phyloP scores from a whole-genome alignment of 768 basidiomycete genomes.

The Coprinellus aureogranulatus region DNA sequence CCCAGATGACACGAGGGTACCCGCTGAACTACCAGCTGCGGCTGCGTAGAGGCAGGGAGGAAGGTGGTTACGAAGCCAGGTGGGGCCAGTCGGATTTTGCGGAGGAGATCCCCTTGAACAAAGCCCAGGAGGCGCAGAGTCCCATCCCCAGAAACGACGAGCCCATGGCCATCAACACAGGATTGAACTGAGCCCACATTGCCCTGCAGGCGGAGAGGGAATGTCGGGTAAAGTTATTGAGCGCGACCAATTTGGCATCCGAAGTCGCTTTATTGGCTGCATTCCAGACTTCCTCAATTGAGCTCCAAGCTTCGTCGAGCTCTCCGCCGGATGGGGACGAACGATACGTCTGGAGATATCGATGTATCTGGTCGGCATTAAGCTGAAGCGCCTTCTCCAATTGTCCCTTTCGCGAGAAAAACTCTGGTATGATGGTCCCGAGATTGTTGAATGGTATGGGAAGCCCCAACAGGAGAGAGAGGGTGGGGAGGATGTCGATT shows the following conservation, averaged over 20 bases:
- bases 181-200: constrained; percentile 95
- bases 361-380: constrained; percentile 73
- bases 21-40: constrained; percentile 37
- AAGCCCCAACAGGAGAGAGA: constrained; percentile 86
- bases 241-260: constrained; percentile 36
- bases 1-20: too few species aligned
- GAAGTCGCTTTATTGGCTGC: constrained; percentile 41
- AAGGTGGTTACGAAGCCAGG: constrained; percentile 36
- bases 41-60: constrained; percentile 30
- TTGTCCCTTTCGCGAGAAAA: constrained; percentile 62
- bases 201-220: constrained; percentile 72
- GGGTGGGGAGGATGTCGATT: constrained; percentile 87
- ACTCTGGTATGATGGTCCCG: constrained; percentile 86
- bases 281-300: constrained; percentile 15
- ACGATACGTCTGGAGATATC: constrained; percentile 77
- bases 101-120: constrained; percentile 48
- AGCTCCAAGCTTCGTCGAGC: constrained; percentile 61
- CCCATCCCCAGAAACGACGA: constrained; percentile 58
- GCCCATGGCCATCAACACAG: constrained; percentile 72
- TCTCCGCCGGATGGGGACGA: constrained; percentile 67
- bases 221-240: constrained; percentile 53
- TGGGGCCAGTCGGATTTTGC: constrained; percentile 38
- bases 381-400: constrained; percentile 62
- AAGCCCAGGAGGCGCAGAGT: constrained; percentile 50
- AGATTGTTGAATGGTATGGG: constrained; percentile 97